Evolutionary conservation across 2,329 filamentous ascomycete species (phyloP), one percentile per base, ranked within the genome.

Genomic region (Tolypocladium ovalisporum): DNA sequence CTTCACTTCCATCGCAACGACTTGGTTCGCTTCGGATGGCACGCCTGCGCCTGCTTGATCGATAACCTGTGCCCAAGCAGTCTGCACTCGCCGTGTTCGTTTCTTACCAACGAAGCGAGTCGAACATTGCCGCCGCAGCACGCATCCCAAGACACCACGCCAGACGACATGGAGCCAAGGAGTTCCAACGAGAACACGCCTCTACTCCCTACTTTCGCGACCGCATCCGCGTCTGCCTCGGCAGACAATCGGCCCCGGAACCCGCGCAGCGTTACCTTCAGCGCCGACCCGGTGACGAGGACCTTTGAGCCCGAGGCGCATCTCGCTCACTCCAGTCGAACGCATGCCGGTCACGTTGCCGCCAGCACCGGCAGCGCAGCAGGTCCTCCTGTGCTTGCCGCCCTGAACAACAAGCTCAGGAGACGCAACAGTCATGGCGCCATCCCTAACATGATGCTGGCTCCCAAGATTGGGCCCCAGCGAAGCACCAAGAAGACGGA

Each of bases 401-500:
- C 88, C 3, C 75, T 97, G 64, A 96, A 97, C 73, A 93, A 79
- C 79, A 96, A 92, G 73, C 79, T 97, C 52, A 86, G 90, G 56
- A 81, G 93, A 66, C 83, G 92, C 62, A 94, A 96, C 67, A 96
- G 90, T 71, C 87, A 90, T 66, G 87, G 89, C 22, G 72, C 70
- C 24, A 70, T 75, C 1, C 68, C 71, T 40, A 69, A 73, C 39
- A 63, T 71, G 40, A 64, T 68, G 32, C 65, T 73, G 39, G 68
- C 73, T 9, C 66, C 81, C 55, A 97, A 97, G 74, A 90, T 97
- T 58, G 94, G 94, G 2, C 93, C 94, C 0, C 94, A 99, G 71
- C 80, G 94, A 71, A 97, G 91, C 57, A 96, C 92, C 29, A 95
- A 96, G 73, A 97, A 89, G 62, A 90, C 90, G 1, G 91, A 97